A percentile compares a stretch with the other conserved stretches of the same genome.
Conservation (phyloP, 2,329 filamentous ascomycete species). For the Truncatella angustata region DNA sequence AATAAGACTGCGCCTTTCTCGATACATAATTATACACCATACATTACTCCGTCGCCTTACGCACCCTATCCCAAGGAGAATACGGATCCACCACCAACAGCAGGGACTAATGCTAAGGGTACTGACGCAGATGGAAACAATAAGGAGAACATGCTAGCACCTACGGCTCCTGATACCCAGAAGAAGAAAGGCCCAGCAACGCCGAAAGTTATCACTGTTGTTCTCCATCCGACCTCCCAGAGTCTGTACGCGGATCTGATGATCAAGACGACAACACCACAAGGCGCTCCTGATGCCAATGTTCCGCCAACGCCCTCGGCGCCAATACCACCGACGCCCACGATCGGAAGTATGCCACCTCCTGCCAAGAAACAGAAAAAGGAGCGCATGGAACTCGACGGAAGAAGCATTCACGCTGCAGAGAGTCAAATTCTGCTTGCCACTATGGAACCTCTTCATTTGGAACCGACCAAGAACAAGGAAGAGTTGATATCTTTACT, state of each 20-base stretch:
- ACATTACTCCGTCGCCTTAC: slow-evolving; percentile 85
- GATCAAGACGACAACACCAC: slow-evolving; percentile 72
- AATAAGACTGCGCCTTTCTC: slow-evolving; percentile 71
- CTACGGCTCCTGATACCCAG: slow-evolving; percentile 44
- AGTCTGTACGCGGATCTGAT: slow-evolving; percentile 74
- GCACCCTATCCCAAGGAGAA: slow-evolving; percentile 68
- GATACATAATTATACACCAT: slow-evolving; percentile 88
- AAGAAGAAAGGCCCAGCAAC: slow-evolving; percentile 49
- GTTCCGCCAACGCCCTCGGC: slow-evolving; percentile 46
- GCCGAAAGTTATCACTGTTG: slow-evolving; percentile 70
- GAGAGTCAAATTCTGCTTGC: slow-evolving; percentile 74
- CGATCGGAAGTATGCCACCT: slow-evolving; percentile 55
- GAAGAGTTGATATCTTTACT: slow-evolving; percentile 72
- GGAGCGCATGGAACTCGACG: slow-evolving; percentile 74
- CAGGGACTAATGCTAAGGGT: slow-evolving; percentile 32
- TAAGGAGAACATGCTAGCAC: slow-evolving; percentile 58
- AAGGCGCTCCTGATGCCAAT: slow-evolving; percentile 38
- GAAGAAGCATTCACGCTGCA: slow-evolving; percentile 67
- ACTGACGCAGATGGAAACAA: slow-evolving; percentile 43
- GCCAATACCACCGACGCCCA: slow-evolving; percentile 60
- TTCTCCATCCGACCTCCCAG: slow-evolving; percentile 80
- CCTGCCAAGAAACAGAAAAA: slow-evolving; percentile 68
- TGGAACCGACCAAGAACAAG: slow-evolving; percentile 71
- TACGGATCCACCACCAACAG: slow-evolving; percentile 17
- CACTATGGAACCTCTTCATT: slow-evolving; percentile 70